phyloP scores from a whole-genome alignment of 2,329 filamentous ascomycete genomes.

The Colletotrichum gigasporum region DNA sequence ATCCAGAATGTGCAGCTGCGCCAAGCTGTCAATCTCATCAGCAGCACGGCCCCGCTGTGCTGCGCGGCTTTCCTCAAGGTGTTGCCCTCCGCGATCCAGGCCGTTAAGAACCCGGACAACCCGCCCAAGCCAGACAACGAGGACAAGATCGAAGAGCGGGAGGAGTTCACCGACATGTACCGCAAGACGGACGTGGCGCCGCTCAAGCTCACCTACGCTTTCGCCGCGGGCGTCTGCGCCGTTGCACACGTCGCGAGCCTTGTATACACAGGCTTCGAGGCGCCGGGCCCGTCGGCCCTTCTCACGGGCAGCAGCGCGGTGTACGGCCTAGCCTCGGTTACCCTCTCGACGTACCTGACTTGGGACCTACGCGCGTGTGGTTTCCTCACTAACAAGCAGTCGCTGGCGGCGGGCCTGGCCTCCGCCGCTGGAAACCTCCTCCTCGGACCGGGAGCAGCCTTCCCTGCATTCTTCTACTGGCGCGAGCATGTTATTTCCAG shows the following conservation, averaged over 20 bases:
- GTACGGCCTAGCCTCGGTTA: not conserved
- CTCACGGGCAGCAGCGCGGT: slow-evolving; percentile 24
- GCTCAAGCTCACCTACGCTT: not conserved
- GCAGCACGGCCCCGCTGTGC: not conserved
- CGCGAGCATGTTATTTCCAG: not conserved
- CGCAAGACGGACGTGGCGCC: slow-evolving; percentile 2
- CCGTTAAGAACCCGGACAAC: not conserved
- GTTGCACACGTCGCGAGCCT: not conserved
- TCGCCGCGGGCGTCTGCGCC: not conserved
- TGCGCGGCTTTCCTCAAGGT: not conserved
- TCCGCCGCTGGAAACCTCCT: not conserved
- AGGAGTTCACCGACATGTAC: slow-evolving; percentile 5
- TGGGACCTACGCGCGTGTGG: not conserved
- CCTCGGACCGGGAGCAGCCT: not conserved
- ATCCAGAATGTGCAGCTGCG: not conserved
- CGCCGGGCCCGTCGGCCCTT: not conserved
- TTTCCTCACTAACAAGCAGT: not conserved
- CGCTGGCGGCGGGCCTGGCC: not conserved
- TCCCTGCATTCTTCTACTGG: slow-evolving; percentile 11
- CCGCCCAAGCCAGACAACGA: not conserved
- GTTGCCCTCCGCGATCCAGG: not conserved
- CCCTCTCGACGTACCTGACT: not conserved
- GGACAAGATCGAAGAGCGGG: not conserved
- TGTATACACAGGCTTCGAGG: not conserved
- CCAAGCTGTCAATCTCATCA: not conserved